A percentile compares a stretch with the other conserved stretches of the same genome.
Conservation (phyloP, 306 rosid genomes). For the Corylus heterophylla region DNA sequence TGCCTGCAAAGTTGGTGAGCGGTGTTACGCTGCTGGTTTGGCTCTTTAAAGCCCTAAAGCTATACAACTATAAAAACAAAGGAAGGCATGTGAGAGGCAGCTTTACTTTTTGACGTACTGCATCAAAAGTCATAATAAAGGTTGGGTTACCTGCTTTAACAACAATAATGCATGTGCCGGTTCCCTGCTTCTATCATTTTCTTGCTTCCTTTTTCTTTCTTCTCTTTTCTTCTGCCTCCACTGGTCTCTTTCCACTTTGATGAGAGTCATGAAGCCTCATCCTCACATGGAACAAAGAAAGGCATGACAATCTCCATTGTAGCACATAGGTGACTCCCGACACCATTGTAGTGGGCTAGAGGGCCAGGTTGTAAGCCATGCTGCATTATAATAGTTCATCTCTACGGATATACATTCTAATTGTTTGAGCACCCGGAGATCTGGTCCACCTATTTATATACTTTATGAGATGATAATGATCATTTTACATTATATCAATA, state of each 20-base stretch:
- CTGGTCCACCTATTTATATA: constrained; percentile 33
- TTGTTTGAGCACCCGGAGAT: constrained; percentile 1
- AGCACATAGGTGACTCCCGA: not conserved
- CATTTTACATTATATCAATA: constrained; percentile 15
- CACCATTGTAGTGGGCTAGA: not conserved
- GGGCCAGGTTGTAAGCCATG: not conserved
- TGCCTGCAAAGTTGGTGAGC: constrained; percentile 23
- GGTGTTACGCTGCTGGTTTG: constrained; percentile 19
- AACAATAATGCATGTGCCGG: constrained; percentile 51
- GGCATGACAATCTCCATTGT: not conserved
- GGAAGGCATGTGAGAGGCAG: constrained; percentile 60
- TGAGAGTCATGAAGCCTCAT: constrained; percentile 30
- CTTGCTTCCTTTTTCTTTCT: constrained; percentile 26
- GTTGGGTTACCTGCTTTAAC: constrained; percentile 43
- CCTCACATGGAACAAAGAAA: constrained; percentile 36
- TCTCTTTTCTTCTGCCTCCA: constrained; percentile 24
- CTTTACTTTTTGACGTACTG: constrained; percentile 51
- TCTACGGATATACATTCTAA: constrained; percentile 12
- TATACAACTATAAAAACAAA: constrained; percentile 46
- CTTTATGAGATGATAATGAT: constrained; percentile 7
- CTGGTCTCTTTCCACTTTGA: constrained; percentile 34
- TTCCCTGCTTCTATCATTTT: constrained; percentile 29
- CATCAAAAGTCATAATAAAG: constrained; percentile 37
- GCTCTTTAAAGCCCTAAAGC: constrained; percentile 31
- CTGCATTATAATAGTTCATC: constrained; percentile 6